Evolutionary conservation across 805 yeast genomes (phyloP).

Genomic region (Yamadazyma scolyti): DNA sequence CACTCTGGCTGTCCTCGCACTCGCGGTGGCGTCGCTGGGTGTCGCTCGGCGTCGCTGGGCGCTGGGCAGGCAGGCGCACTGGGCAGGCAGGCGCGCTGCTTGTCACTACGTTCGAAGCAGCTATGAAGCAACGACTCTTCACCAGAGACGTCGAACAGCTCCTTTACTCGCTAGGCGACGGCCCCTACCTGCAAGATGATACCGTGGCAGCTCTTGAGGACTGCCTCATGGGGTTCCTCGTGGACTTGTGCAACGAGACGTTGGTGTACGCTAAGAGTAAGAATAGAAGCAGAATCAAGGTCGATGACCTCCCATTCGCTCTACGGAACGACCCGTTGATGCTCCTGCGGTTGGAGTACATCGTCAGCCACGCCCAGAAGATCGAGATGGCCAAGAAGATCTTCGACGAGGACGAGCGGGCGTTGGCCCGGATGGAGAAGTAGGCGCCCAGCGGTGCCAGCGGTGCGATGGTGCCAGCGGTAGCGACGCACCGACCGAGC

Average conservation of each 20-base stretch:
- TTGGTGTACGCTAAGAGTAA: slow-evolving; percentile 33
- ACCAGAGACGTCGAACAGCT: slow-evolving; percentile 40
- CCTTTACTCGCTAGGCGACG: slow-evolving; percentile 39
- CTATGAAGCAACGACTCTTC: slow-evolving; percentile 35
- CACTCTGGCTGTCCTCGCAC: no score
- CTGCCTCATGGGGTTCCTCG: slow-evolving; percentile 31
- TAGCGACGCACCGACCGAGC: no score
- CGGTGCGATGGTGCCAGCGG: neutral
- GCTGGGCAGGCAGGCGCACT: no score
- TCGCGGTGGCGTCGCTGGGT: no score
- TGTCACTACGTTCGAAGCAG: no score
- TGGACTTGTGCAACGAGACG: slow-evolving; percentile 31
- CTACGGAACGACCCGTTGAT: slow-evolving; percentile 40
- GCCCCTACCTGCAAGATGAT: slow-evolving; percentile 35
- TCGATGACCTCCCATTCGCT: slow-evolving; percentile 41
- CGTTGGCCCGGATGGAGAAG: no score
- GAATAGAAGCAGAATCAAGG: slow-evolving; percentile 35
- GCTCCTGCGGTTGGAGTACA: slow-evolving; percentile 37
- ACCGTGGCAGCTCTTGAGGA: slow-evolving; percentile 39
- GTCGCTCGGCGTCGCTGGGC: no score
- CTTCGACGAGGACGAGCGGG: slow-evolving; percentile 30
- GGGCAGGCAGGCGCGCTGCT: no score
- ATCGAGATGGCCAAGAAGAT: slow-evolving; percentile 39
- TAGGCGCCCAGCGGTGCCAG: neutral
- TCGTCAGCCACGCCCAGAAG: slow-evolving; percentile 32